phyloP scores from a whole-genome alignment of 129 eudicot species.

The Ambrosia trifida region DNA sequence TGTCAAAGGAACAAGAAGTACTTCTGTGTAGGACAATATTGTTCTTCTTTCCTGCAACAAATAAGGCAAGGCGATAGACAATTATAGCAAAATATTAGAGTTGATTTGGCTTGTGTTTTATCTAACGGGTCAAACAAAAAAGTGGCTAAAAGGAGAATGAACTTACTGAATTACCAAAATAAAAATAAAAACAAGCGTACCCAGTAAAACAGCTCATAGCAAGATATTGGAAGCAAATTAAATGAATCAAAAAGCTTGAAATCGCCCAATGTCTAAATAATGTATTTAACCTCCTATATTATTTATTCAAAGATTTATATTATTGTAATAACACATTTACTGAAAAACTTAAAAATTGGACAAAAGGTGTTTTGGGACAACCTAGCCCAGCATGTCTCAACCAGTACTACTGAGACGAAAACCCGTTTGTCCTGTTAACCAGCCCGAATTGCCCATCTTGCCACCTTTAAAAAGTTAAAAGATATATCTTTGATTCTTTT shows the following conservation, averaged over 20 bases:
- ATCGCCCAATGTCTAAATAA: not conserved
- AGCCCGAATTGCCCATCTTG: not conserved
- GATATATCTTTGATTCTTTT: not conserved
- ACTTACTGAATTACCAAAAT: too few relatives aligned
- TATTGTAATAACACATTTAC: not conserved
- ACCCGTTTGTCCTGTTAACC: not conserved
- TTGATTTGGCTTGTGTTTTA: not conserved
- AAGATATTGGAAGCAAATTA: too few relatives aligned
- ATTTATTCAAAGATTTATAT: not conserved
- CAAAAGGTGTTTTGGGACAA: not conserved
- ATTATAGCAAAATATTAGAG: conserved; percentile 6
- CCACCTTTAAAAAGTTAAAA: conserved; percentile 11
- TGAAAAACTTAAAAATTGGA: not conserved
- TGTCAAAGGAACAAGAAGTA: conserved; percentile 93
- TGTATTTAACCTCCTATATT: conserved; percentile 6
- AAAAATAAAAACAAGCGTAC: too few relatives aligned
- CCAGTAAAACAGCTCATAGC: too few relatives aligned
- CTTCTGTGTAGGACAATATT: conserved; percentile 86
- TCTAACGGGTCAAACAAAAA: not conserved
- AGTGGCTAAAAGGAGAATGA: not conserved
- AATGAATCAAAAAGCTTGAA: not conserved
- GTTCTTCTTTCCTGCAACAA: conserved; percentile 56
- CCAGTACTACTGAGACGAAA: not conserved
- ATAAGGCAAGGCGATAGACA: conserved; percentile 25
- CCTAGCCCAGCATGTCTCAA: not conserved